Evolutionary conservation across 129 eudicot genomes (phyloP).

Genomic region (Lonicera japonica): DNA sequence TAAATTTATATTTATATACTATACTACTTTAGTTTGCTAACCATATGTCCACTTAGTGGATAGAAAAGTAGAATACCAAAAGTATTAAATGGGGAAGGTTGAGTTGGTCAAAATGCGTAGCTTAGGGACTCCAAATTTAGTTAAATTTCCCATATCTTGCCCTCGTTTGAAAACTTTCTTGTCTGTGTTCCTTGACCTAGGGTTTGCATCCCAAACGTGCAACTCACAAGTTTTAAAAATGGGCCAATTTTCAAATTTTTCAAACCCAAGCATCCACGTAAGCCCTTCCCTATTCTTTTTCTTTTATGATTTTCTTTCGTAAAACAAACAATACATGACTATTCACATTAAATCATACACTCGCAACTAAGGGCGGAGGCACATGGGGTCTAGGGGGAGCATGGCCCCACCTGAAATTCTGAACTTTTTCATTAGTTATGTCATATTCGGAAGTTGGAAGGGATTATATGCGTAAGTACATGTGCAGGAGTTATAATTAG

Average conservation of each 20-base stretch:
- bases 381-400: no score
- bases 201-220: conserved; percentile 88
- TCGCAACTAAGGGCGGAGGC: no score
- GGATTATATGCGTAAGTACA: no score
- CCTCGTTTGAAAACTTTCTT: conserved; percentile 68
- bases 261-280: conserved; percentile 24
- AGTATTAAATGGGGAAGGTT: conserved; percentile 16
- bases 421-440: no score
- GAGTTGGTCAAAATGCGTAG: conserved; percentile 34
- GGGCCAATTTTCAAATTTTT: conserved; percentile 20
- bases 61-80: conserved; percentile 18
- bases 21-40: conserved; percentile 24
- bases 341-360: no score
- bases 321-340: no score
- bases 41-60: conserved; percentile 25
- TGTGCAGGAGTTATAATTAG: no score
- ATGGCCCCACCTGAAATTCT: no score
- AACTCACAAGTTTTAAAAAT: conserved; percentile 25
- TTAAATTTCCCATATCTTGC: conserved; percentile 36
- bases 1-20: no score
- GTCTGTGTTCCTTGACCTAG: conserved; percentile 73
- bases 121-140: conserved; percentile 42
- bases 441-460: no score
- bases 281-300: conserved; percentile 11
- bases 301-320: no score